A percentile compares a stretch with the other conserved stretches of the same genome.
Evolutionary conservation across 2,329 filamentous ascomycete species (phyloP).

Genomic region (Neofusicoccum parvum): DNA sequence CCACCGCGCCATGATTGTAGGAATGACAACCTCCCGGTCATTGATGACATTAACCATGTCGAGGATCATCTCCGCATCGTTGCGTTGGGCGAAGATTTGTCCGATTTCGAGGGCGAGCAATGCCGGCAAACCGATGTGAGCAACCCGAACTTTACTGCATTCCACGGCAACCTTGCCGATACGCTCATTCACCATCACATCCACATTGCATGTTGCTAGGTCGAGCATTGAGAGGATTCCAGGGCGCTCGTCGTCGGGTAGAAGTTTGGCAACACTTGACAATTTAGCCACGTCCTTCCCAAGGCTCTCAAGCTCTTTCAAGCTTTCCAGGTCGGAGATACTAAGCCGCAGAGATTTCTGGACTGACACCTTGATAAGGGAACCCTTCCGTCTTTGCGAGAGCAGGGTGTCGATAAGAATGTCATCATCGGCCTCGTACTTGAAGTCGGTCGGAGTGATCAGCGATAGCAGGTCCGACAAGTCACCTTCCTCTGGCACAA

Average conservation of each 20-base stretch:
- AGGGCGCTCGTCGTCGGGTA: constrained; percentile 92
- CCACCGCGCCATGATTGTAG: constrained; percentile 83
- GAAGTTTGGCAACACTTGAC: constrained; percentile 86
- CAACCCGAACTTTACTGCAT: constrained; percentile 32
- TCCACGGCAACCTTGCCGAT: constrained; percentile 62
- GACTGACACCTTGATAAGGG: constrained; percentile 72
- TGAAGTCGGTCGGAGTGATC: constrained; percentile 88
- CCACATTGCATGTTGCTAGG: constrained; percentile 37
- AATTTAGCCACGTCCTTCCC: constrained; percentile 79
- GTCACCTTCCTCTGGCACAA: constrained; percentile 74
- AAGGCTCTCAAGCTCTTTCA: constrained; percentile 70
- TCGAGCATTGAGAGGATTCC: constrained; percentile 79
- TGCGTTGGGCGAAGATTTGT: constrained; percentile 63
- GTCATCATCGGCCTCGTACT: constrained; percentile 86
- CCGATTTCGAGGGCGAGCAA: constrained; percentile 78
- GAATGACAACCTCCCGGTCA: constrained; percentile 46
- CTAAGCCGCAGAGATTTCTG: background rate
- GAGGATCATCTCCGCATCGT: constrained; percentile 71
- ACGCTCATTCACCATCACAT: constrained; percentile 65
- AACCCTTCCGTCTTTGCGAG: constrained; percentile 81
- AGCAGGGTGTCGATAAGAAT: constrained; percentile 92
- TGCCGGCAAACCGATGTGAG: constrained; percentile 78
- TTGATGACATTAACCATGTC: constrained; percentile 57
- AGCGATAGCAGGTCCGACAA: constrained; percentile 80
- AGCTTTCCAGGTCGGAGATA: constrained; percentile 64